Base-by-base conservation (phyloP, 2,329 filamentous ascomycete genomes). In the Penicillium oxalicum region DNA sequence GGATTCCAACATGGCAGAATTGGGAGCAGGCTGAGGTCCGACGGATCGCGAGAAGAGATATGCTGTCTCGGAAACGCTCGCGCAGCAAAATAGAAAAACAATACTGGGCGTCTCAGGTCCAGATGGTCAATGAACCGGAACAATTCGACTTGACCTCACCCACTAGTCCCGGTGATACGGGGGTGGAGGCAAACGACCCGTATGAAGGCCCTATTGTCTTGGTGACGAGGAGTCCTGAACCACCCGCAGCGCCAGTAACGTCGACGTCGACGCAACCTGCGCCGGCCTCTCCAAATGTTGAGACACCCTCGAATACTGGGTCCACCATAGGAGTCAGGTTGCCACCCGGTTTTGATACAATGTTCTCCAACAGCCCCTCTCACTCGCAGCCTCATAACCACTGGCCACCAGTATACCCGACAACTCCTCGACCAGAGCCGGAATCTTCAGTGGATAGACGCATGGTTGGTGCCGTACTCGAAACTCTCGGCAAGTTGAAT, bases 1-100 rank as follows among this genome's bases (percentile, higher is more conserved):
- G 69, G 69, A 65, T 71, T 34, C 69, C 69, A 3, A 68, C 65
- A 9, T 71, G 69, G 69, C 61, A 62, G 52, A 62, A 62, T 33
- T 71, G 68, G 59, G 66, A 71, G 49, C 60, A 67, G 28, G 58
- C 68, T 0, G 69, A 71, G 53, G 64, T 63, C 5, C 55, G 55
- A 28, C 62, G 69, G 1, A 70, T 71, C 42, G 61, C 66, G 52
- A 66, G 64, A 36, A 60, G 69, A n/a, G 68, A 71, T 47, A 63
- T 62, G 32, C 40, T 55, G 39, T 40, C 50, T 5, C 48, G 50
- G 12, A 51, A 48, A 26, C 59, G 59, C 25, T 55, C 51, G 29
- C 55, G 53, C 34, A 53, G 51, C 39, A 63, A 63, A 34, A 52
- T 60, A 29, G 58, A 63, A 25, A 48, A 51, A 52, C 34, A 32